Conservation (phyloP, 75 land plant genomes). For the Picea glauca region DNA sequence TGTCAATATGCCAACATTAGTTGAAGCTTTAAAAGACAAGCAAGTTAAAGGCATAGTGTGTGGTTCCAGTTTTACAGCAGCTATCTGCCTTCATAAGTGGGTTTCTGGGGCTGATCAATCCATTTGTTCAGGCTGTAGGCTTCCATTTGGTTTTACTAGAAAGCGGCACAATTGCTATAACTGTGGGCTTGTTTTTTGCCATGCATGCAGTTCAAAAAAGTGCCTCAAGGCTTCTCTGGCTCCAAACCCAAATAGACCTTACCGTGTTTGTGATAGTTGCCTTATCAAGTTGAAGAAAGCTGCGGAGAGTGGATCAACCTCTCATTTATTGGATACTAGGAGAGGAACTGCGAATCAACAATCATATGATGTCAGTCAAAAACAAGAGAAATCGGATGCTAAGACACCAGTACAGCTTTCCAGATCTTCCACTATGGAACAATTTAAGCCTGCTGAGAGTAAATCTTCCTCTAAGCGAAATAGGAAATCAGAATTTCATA, state of each 20-base stretch:
- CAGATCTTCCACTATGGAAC: constrained; percentile 39
- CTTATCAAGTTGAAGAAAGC: constrained; percentile 57
- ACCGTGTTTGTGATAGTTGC: constrained; percentile 89
- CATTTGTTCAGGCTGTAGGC: constrained; percentile 76
- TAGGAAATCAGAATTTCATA: constrained; percentile 35
- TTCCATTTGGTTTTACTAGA: constrained; percentile 77
- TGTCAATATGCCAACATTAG: constrained; percentile 60
- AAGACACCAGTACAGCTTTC: constrained; percentile 27
- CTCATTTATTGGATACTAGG: constrained; percentile 28
- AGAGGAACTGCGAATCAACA: constrained; percentile 27
- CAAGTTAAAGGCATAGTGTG: constrained; percentile 85
- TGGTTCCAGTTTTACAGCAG: constrained; percentile 78
- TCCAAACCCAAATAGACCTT: constrained; percentile 71
- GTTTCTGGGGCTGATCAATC: constrained; percentile 83
- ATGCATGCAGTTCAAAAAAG: constrained; percentile 79
- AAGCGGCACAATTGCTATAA: constrained; percentile 92
- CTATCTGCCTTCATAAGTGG: constrained; percentile 86
- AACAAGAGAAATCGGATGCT: constrained; percentile 32
- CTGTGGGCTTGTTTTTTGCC: constrained; percentile 85
- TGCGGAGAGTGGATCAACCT: constrained; percentile 24
- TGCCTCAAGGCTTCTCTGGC: constrained; percentile 77
- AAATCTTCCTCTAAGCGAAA: constrained; percentile 31
- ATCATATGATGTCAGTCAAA: constrained; percentile 29
- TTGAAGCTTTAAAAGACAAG: constrained; percentile 83
- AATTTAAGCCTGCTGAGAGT: constrained; percentile 32